phyloP scores from a whole-genome alignment of 208 protist species.

The Leptomonas pyrrhocoris region DNA sequence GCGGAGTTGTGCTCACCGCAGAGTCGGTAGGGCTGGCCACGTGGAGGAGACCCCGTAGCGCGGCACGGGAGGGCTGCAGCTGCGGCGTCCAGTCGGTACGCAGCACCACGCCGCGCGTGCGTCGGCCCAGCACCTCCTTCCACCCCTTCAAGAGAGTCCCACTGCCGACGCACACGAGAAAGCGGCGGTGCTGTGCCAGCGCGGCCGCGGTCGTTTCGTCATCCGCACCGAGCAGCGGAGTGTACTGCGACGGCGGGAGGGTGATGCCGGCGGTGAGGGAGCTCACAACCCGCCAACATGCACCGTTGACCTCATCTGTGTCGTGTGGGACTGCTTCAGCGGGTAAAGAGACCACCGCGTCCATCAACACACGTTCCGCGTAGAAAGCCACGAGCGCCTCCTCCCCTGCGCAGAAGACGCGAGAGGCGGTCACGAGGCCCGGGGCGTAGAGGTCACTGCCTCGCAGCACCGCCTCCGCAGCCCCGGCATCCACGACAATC shows the following conservation, averaged over 20 bases:
- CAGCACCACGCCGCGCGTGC: slow-evolving; percentile 36
- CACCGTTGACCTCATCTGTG: neutral
- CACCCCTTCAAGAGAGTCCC: slow-evolving; percentile 42
- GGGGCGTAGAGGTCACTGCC: slow-evolving; percentile 86
- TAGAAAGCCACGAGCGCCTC: slow-evolving; percentile 38
- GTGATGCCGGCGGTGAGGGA: slow-evolving; percentile 23
- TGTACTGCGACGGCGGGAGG: slow-evolving; percentile 15
- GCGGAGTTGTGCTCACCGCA: neutral
- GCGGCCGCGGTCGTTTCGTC: slow-evolving; percentile 5
- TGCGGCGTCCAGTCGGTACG: slow-evolving; percentile 42
- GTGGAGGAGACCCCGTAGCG: slow-evolving; percentile 20
- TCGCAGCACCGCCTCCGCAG: slow-evolving; percentile 88
- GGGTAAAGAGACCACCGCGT: neutral
- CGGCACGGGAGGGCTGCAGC: slow-evolving; percentile 42
- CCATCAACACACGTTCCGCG: slow-evolving; percentile 18
- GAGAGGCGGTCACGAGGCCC: slow-evolving; percentile 47
- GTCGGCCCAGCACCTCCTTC: slow-evolving; percentile 25
- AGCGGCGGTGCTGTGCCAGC: slow-evolving; percentile 6
- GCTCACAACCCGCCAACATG: slow-evolving; percentile 9
- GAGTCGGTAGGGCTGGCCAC: neutral
- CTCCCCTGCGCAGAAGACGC: slow-evolving; percentile 33
- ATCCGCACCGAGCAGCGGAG: neutral
- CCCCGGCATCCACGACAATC: slow-evolving; percentile 77
- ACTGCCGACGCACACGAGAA: slow-evolving; percentile 40
- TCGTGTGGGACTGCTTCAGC: neutral